These are phyloP conservation scores for Penicillium thymicola DNA, from an alignment of 2,329 filamentous ascomycete genomes.

Conservation along the genomic window DNA sequence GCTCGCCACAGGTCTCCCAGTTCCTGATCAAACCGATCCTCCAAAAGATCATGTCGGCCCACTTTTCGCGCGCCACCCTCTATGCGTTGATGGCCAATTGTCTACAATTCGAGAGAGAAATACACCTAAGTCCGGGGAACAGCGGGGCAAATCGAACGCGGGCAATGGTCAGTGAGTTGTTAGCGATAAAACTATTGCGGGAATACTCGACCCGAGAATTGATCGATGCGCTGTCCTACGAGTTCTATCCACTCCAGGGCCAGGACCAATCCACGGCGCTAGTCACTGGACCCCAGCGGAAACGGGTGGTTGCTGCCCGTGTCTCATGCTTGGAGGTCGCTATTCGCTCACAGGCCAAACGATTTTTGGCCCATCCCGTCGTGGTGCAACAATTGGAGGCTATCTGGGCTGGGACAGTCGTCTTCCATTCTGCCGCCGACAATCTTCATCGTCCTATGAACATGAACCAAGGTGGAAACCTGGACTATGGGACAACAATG, in stretches of 20 bases:
- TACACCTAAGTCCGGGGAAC: constrained; percentile 75
- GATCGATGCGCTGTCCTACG: constrained; percentile 91
- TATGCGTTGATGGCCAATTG: constrained; percentile 93
- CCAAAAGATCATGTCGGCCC: constrained; percentile 75
- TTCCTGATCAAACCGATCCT: constrained; percentile 95
- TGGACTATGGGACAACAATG: constrained; percentile 27
- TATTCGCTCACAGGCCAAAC: constrained; percentile 87
- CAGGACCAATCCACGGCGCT: constrained; percentile 51
- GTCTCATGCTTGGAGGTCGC: constrained; percentile 91
- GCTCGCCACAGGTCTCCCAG: constrained; percentile 93
- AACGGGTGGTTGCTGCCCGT: constrained; percentile 61
- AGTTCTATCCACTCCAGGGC: constrained; percentile 89
- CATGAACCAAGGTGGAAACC: constrained; percentile 23
- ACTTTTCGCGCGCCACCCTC: constrained; percentile 81
- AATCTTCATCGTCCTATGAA: constrained; percentile 67
- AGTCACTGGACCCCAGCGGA: constrained; percentile 39
- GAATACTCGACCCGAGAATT: constrained; percentile 87
- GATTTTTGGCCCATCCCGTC: constrained; percentile 84
- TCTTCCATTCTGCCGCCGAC: constrained; percentile 87
- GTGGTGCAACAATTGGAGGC: constrained; percentile 94
- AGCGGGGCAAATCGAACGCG: constrained; percentile 79
- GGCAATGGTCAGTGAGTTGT: constrained; percentile 82
- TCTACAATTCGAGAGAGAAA: constrained; percentile 87
- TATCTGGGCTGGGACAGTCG: constrained; percentile 94
- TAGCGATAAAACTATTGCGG: constrained; percentile 84